Evolutionary conservation across 148 eudicot species (phyloP).

Genomic region (Selenicereus undatus): DNA sequence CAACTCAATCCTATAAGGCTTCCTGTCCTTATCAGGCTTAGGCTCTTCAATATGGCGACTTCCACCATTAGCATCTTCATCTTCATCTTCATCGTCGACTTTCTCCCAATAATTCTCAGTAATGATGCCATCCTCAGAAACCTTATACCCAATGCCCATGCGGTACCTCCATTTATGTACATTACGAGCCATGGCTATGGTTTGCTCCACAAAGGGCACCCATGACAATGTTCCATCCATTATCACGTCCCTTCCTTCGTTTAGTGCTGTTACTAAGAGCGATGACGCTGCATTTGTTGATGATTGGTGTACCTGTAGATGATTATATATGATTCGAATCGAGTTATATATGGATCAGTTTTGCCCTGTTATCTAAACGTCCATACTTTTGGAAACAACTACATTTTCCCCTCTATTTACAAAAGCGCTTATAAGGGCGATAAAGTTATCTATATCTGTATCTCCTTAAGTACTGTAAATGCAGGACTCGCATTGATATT

Average conservation of each 20-base stretch:
- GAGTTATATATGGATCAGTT: too few species aligned
- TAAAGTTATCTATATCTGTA: too few species aligned
- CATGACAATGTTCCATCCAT: conserved; percentile 92
- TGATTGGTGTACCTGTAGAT: conserved; percentile 67
- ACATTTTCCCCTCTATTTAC: too few species aligned
- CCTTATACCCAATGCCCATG: conserved; percentile 83
- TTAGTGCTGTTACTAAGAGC: conserved; percentile 73
- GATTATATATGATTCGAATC: too few species aligned
- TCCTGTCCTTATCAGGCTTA: conserved; percentile 22
- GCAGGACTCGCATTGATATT: too few species aligned
- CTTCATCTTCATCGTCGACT: conserved; percentile 31
- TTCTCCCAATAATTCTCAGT: conserved; percentile 78
- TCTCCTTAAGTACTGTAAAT: too few species aligned
- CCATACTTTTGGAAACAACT: too few species aligned
- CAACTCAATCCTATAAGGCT: conserved; percentile 79
- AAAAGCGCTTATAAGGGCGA: too few species aligned
- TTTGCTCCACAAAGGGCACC: conserved; percentile 82
- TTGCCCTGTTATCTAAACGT: not conserved
- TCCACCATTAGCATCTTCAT: conserved; percentile 8
- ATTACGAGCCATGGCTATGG: conserved; percentile 69
- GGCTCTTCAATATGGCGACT: not conserved
- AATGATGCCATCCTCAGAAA: conserved; percentile 45
- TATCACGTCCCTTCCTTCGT: conserved; percentile 90
- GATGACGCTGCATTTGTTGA: conserved; percentile 90
- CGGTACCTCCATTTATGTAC: conserved; percentile 70